These are phyloP conservation scores for Beauveria sp. DNA, from an alignment of 2,329 filamentous ascomycete species.

Conservation along the genomic window DNA sequence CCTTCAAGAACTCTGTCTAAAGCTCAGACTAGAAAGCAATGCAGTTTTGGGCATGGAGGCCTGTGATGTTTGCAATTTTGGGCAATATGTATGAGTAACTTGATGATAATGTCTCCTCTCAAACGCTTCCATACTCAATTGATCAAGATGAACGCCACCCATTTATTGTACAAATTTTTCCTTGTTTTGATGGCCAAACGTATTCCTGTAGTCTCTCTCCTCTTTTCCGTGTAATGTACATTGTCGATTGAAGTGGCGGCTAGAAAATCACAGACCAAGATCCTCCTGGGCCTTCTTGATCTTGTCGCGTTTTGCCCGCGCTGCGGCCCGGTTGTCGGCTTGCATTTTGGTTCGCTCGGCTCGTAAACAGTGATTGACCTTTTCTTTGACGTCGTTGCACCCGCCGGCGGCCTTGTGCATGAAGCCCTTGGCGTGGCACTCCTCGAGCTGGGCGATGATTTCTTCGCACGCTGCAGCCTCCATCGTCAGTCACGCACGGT, in stretches of 20 bases:
- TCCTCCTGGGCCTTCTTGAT: conserved; percentile 65
- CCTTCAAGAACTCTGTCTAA: conserved; percentile 41
- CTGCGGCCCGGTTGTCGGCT: conserved; percentile 63
- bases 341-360: conserved; percentile 74
- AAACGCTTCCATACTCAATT: not conserved
- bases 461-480: conserved; percentile 75
- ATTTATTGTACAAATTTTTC: conserved; percentile 2
- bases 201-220: not conserved
- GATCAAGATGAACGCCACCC: conserved; percentile 1
- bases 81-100: conserved; percentile 3
- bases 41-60: not conserved
- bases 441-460: conserved; percentile 86
- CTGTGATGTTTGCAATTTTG: not conserved
- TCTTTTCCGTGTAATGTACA: not conserved
- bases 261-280: conserved; percentile 25
- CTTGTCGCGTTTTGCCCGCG: conserved; percentile 59
- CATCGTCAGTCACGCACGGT: conserved; percentile 15
- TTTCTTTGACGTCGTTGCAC: conserved; percentile 79
- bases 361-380: conserved; percentile 79
- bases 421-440: conserved; percentile 90
- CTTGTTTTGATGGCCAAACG: not conserved
- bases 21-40: not conserved
- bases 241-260: not conserved
- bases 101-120: conserved; percentile 2
- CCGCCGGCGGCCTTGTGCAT: conserved; percentile 83